Evolutionary conservation across 2,329 filamentous ascomycete genomes (phyloP).

Genomic region (Trichoderma breve): DNA sequence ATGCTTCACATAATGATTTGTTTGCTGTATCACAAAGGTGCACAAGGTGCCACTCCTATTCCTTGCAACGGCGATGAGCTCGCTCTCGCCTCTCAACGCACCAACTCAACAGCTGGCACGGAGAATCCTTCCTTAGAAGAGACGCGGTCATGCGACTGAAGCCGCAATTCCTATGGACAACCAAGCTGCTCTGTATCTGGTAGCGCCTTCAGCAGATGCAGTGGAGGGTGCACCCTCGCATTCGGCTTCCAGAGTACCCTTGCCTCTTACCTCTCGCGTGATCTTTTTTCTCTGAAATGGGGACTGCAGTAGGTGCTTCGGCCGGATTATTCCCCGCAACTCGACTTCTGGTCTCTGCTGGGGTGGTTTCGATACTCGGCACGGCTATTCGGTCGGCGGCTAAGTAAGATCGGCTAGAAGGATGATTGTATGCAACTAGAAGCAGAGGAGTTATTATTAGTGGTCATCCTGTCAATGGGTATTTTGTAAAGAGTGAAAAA

Average conservation of each 20-base stretch:
- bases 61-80: too few relatives aligned
- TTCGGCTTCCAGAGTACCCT: neutral
- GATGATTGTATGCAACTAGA: neutral
- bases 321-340: neutral
- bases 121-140: too few relatives aligned
- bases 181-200: too few relatives aligned
- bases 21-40: too few relatives aligned
- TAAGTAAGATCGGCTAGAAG: neutral
- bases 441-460: neutral
- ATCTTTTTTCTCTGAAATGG: neutral
- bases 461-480: neutral
- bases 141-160: too few relatives aligned
- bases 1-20: neutral
- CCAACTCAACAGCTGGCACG: too few relatives aligned
- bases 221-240: neutral
- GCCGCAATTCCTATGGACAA: too few relatives aligned
- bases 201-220: too few relatives aligned
- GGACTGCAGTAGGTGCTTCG: neutral
- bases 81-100: too few relatives aligned
- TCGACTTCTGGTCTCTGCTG: neutral
- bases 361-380: neutral
- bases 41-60: too few relatives aligned
- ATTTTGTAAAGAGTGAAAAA: neutral
- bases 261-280: neutral
- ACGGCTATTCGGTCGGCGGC: neutral